Evolutionary conservation across 495 filamentous ascomycete genomes (phyloP).

Genomic region (Neurospora tetrasperma): DNA sequence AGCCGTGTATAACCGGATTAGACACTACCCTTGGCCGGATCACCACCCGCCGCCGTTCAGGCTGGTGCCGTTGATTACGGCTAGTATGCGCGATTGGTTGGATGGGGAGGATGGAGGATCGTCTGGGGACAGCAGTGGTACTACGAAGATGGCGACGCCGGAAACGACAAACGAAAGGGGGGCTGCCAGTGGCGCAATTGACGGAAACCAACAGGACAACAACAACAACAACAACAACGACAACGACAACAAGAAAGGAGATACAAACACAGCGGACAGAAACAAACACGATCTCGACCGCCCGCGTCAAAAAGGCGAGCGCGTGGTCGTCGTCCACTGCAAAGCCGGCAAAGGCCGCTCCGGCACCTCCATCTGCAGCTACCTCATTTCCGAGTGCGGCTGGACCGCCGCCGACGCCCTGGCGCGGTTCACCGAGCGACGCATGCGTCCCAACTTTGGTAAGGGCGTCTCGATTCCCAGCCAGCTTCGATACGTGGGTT

Average conservation of each 20-base stretch:
- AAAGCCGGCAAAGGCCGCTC: conserved; percentile 94
- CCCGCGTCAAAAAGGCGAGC: conserved; percentile 21
- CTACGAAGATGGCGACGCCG: not conserved
- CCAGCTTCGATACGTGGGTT: conserved; percentile 80
- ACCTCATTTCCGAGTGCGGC: conserved; percentile 81
- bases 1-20: conserved; percentile 72
- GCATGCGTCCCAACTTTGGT: conserved; percentile 85
- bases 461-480: conserved; percentile 87
- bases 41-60: conserved; percentile 94
- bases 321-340: conserved; percentile 88
- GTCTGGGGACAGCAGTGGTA: not conserved
- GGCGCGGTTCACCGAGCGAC: conserved; percentile 68
- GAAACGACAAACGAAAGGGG: not conserved
- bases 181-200: not conserved
- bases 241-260: conserved; percentile 7
- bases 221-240: conserved; percentile 13
- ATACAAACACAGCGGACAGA: not conserved
- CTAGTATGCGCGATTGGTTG: conserved; percentile 81
- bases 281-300: not conserved
- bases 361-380: conserved; percentile 78
- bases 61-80: conserved; percentile 78
- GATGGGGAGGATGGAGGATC: conserved; percentile 16
- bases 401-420: conserved; percentile 75
- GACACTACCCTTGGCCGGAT: conserved; percentile 92
- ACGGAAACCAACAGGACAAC: conserved; percentile 8